phyloP scores from a whole-genome alignment of 2,329 filamentous ascomycete species.

The Colletotrichum spaethianum region DNA sequence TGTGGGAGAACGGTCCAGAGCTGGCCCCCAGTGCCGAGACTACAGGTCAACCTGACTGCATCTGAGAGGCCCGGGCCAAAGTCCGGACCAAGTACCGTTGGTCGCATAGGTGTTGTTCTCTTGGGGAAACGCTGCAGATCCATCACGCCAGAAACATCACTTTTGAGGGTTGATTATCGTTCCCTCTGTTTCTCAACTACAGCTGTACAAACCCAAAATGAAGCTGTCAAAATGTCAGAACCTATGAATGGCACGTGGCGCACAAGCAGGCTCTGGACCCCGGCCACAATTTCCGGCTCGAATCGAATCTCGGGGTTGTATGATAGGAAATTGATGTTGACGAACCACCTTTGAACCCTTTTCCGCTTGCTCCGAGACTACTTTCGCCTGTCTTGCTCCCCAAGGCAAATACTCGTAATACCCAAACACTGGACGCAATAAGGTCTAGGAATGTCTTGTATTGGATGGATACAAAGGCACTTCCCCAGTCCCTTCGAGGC shows the following conservation, averaged over 20 bases:
- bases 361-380: background rate
- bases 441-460: background rate
- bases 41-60: background rate
- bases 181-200: no score
- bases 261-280: background rate
- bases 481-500: background rate
- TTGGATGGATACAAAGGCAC: background rate
- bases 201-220: background rate
- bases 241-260: background rate
- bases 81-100: background rate
- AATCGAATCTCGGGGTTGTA: background rate
- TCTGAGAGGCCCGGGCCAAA: background rate
- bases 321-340: background rate
- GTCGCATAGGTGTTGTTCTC: no score
- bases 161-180: no score
- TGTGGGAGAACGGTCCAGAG: conserved; percentile 3
- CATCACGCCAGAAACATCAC: background rate
- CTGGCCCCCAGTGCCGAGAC: background rate
- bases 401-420: background rate
- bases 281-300: background rate
- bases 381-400: background rate
- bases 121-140: background rate
- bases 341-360: background rate
- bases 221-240: no score
- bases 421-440: background rate